Conservation (phyloP, 1,139 yeast genomes). For the Zygotorulaspora mrakii region DNA sequence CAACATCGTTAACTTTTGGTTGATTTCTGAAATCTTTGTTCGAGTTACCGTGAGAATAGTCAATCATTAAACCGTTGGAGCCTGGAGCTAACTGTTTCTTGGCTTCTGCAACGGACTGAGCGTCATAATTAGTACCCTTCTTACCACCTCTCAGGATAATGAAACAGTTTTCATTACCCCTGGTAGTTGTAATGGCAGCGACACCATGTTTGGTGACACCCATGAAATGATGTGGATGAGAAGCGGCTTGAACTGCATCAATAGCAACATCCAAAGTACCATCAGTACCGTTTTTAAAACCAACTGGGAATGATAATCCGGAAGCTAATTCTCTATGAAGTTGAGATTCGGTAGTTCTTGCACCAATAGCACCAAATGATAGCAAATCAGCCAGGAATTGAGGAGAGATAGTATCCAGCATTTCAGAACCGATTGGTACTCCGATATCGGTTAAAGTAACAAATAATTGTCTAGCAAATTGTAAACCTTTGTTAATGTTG, state of each 20-base stretch:
- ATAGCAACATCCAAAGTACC: slow-evolving; percentile 90
- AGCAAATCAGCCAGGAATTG: slow-evolving; percentile 89
- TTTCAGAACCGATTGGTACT: slow-evolving; percentile 91
- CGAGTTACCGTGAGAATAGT: slow-evolving; percentile 97
- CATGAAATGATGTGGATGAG: slow-evolving; percentile 91
- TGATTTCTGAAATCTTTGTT: slow-evolving; percentile 91
- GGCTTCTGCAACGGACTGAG: slow-evolving; percentile 69
- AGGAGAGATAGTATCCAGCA: slow-evolving; percentile 98
- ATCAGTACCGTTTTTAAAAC: slow-evolving; percentile 98
- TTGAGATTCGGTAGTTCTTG: slow-evolving; percentile 97
- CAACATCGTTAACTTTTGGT: slow-evolving; percentile 77
- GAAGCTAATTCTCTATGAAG: slow-evolving; percentile 96
- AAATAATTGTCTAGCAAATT: slow-evolving; percentile 81
- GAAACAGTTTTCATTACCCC: slow-evolving; percentile 86
- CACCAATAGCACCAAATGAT: slow-evolving; percentile 97
- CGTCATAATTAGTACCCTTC: slow-evolving; percentile 88
- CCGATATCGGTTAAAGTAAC: slow-evolving; percentile 73
- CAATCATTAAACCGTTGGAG: slow-evolving; percentile 70
- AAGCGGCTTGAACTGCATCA: slow-evolving; percentile 91
- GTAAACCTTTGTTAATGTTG: slow-evolving; percentile 92
- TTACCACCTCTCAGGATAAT: slow-evolving; percentile 95
- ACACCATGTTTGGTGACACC: slow-evolving; percentile 95
- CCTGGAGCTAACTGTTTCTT: slow-evolving; percentile 53
- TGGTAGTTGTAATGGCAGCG: slow-evolving; percentile 93
- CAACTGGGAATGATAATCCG: slow-evolving; percentile 95